Evolutionary conservation across 2,329 filamentous ascomycete genomes (phyloP).

Genomic region (Fusarium sp.): DNA sequence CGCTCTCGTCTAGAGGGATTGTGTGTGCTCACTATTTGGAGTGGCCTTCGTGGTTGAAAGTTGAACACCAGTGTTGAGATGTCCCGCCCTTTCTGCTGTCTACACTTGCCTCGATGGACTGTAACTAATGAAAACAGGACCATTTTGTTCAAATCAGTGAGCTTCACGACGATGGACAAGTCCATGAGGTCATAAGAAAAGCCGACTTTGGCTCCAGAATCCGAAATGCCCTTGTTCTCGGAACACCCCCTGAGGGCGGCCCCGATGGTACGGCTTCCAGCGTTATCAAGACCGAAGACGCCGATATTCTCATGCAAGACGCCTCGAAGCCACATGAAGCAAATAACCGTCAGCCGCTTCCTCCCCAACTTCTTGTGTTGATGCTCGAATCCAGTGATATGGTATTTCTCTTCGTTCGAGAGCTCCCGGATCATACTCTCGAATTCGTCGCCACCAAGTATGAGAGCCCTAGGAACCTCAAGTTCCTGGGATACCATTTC

Average conservation of each 20-base stretch:
- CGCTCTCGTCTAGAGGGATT: background rate
- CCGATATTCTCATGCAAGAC: conserved; percentile 53
- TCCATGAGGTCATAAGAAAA: conserved; percentile 82
- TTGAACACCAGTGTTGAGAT: conserved; percentile 10
- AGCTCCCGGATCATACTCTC: conserved; percentile 56
- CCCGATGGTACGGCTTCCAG: conserved; percentile 37
- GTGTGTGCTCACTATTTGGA: background rate
- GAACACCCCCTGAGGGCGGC: conserved; percentile 54
- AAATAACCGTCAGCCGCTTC: conserved; percentile 54
- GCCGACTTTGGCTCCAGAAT: conserved; percentile 84
- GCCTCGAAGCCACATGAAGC: conserved; percentile 24
- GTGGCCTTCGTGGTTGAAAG: background rate
- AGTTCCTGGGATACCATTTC: conserved; percentile 73
- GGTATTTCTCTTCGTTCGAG: conserved; percentile 79
- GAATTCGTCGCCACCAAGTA: conserved; percentile 73
- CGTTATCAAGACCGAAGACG: conserved; percentile 55
- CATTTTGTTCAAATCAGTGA: conserved; percentile 85
- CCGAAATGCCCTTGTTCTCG: conserved; percentile 81
- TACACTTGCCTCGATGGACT: background rate
- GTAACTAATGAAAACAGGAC: conserved; percentile 62
- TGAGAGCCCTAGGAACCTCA: conserved; percentile 68
- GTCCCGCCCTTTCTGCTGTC: background rate
- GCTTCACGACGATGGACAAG: conserved; percentile 74
- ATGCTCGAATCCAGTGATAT: conserved; percentile 79
- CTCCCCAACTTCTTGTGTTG: conserved; percentile 85